Evolutionary conservation across 345 rosid genomes (phyloP), one percentile per base, ranked within the genome.

Genomic region (Isatis tinctoria): DNA sequence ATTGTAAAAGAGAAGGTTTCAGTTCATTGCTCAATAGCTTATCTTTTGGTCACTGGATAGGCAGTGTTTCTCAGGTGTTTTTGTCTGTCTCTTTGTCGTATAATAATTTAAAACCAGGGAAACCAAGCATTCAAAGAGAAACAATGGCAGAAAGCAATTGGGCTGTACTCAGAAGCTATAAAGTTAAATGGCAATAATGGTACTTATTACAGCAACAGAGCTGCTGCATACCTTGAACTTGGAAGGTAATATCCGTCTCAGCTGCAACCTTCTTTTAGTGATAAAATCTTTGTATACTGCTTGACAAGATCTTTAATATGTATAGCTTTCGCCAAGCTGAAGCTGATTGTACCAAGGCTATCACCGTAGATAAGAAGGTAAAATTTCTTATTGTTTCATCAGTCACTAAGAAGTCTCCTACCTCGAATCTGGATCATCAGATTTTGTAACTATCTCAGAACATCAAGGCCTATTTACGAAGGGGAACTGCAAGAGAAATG

Each of bases 41-140:
- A 6, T 10, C 51, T 32, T 35, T 9, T 17, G 6, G 47, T 14
- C 48, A 54, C 3, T 68, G 16, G n/a, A 13, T 41, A 13, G 45
- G 45, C 6, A 39, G 49, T 68, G 14, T 2, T 36, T 67, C 26
- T 52, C 35, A 60, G 6, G 6, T 37, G 11, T 10, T 45, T 24
- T 17, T 37, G 14, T 39, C 39, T 30, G 33, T 30, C 22, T 51
- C 10, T 52, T 8, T 63, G 20, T 77, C 41, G 64, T 26, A 7
- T 33, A 45, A 62, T 48, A 52, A 41, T 4, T 27, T 16, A 59
- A 20, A 20, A 67, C 41, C 80, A 95, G 98, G 99, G 98, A 5
- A 95, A 95, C 79, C 93, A 87, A 87, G 98, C 98, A 41, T 95
- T 74, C 70, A 95, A 95, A 82, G 97, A 87, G 28, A 86, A 82